Conservation (phyloP, 169 alveolate genomes). For the Eimeria nieschulzi region DNA sequence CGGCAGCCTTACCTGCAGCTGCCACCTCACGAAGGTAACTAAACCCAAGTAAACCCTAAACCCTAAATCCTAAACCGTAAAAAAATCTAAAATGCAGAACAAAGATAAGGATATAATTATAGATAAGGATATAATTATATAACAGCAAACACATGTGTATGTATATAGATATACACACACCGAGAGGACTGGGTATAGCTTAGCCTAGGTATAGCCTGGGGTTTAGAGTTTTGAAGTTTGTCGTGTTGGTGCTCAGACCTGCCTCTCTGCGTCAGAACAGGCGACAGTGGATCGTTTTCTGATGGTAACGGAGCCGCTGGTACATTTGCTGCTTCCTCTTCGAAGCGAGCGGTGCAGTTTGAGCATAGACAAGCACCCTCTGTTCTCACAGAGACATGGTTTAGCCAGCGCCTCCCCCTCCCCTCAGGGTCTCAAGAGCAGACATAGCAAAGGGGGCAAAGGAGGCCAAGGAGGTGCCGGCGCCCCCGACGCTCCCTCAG, state of each 20-base stretch:
- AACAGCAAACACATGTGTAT: not conserved
- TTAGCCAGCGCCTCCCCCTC: not conserved
- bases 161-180: not conserved
- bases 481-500: not conserved
- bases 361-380: slow-evolving; percentile 35
- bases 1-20: slow-evolving; percentile 52
- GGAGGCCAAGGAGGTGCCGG: not conserved
- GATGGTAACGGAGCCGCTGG: slow-evolving; percentile 57
- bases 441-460: not conserved
- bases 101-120: not conserved
- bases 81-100: not conserved
- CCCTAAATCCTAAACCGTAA: not conserved
- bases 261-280: slow-evolving; percentile 36
- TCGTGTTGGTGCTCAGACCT: slow-evolving; percentile 40
- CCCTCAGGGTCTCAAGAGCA: slow-evolving; percentile 21
- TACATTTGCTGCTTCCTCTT: slow-evolving; percentile 65
- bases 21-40: slow-evolving; percentile 36
- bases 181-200: no score
- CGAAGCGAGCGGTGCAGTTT: slow-evolving; percentile 25
- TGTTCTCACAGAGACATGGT: not conserved
- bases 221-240: no score
- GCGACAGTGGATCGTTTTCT: slow-evolving; percentile 25
- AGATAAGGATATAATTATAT: not conserved
- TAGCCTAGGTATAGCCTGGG: no score
- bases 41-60: not conserved